A percentile compares a stretch with the other conserved stretches of the same genome.
These are phyloP conservation scores for Pontederia paniculata DNA, from an alignment of 176 grass and related monocot species.

Conservation along the genomic window DNA sequence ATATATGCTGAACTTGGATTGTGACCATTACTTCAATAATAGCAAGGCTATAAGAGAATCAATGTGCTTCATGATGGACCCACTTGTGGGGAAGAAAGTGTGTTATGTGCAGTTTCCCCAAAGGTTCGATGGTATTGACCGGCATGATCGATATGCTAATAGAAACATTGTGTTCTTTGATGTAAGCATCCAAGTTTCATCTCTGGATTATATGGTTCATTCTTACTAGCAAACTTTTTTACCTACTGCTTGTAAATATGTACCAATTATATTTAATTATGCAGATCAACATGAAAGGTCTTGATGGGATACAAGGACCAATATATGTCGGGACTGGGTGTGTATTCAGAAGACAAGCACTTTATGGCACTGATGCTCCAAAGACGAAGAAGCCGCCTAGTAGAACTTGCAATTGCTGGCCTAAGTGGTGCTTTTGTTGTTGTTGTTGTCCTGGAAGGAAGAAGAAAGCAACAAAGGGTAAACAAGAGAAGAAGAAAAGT, in stretches of 20 bases:
- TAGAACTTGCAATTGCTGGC: conserved; percentile 85
- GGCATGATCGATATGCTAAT: conserved; percentile 84
- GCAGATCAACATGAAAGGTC: conserved; percentile 97
- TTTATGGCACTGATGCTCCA: conserved; percentile 81
- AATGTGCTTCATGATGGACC: conserved; percentile 99
- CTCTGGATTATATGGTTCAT: no score
- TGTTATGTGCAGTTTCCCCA: conserved; percentile 93
- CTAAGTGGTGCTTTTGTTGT: conserved; percentile 64
- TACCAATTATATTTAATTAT: conserved; percentile 14
- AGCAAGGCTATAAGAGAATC: conserved; percentile 76
- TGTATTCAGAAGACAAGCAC: conserved; percentile 63
- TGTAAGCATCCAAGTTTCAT: no score
- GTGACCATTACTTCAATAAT: conserved; percentile 95
- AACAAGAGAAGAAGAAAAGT: conserved; percentile 54
- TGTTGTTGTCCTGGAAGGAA: conserved; percentile 39
- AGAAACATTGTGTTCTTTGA: conserved; percentile 85
- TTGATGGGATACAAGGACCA: conserved; percentile 94
- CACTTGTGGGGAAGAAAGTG: conserved; percentile 72
- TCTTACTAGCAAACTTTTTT: no score
- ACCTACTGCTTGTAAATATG: neutral
- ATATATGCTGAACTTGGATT: conserved; percentile 84
- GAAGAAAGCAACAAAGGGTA: conserved; percentile 48
- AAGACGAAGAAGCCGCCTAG: conserved; percentile 78
- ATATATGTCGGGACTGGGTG: conserved; percentile 96
- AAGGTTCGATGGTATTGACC: conserved; percentile 88